Evolutionary conservation across 805 yeast genomes (phyloP).

Genomic region (Metschnikowia cerradonensis): DNA sequence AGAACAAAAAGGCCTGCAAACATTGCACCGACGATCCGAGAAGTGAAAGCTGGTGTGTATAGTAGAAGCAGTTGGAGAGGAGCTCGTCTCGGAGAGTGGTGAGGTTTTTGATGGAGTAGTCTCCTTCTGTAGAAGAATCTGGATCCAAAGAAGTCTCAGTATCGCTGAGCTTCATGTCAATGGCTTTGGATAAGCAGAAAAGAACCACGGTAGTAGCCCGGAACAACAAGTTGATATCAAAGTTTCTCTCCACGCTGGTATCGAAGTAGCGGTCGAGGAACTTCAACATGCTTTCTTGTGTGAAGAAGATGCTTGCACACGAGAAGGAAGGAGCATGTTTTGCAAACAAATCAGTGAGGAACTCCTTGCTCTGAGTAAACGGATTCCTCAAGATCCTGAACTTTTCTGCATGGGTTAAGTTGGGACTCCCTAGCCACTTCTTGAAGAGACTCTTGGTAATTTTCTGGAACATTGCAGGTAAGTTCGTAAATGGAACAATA

Average conservation of each 20-base stretch:
- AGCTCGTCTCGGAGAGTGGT: background rate
- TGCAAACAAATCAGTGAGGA: constrained; percentile 3
- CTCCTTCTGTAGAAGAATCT: background rate
- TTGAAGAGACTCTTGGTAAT: constrained; percentile 16
- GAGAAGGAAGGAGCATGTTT: constrained; percentile 3
- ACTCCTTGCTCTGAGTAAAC: constrained; percentile 17
- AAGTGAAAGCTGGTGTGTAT: constrained; percentile 3
- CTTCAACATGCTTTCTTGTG: background rate
- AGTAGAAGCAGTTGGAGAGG: constrained; percentile 3
- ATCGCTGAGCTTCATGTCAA: background rate
- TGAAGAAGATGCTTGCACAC: constrained; percentile 5
- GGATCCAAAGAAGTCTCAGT: background rate
- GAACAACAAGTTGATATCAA: constrained; percentile 7
- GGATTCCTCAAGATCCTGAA: constrained; percentile 23
- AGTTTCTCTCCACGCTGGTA: background rate
- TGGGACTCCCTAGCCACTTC: constrained; percentile 32
- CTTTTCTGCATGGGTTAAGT: constrained; percentile 18
- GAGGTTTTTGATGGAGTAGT: background rate
- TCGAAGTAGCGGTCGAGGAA: constrained; percentile 8
- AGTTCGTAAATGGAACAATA: constrained; percentile 25
- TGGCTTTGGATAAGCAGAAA: constrained; percentile 6
- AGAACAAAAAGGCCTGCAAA: constrained; percentile 9
- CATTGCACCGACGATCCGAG: constrained; percentile 4
- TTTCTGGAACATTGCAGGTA: constrained; percentile 25
- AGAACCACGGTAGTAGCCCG: constrained; percentile 8